Evolutionary conservation across 352 stramenopile genomes (phyloP).

Genomic region (Hyaloperonospora arabidopsidis): DNA sequence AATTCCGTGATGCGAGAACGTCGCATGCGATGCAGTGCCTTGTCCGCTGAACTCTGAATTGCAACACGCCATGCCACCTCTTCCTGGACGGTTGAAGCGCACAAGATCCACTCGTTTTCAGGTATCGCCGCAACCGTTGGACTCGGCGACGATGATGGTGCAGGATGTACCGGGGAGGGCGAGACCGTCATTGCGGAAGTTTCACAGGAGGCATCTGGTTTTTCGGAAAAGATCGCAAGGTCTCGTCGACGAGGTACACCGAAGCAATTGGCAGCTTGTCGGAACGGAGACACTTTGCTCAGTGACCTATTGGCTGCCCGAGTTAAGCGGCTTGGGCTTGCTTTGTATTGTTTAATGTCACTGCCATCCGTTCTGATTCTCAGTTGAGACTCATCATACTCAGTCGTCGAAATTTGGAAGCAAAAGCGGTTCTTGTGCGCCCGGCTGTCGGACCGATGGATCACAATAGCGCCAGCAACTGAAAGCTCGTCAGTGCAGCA

Average conservation of each 20-base stretch:
- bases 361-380: slow-evolving; percentile 8
- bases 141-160: slow-evolving; percentile 11
- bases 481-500: slow-evolving; percentile 58
- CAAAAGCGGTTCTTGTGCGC: slow-evolving; percentile 67
- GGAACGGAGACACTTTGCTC: slow-evolving; percentile 56
- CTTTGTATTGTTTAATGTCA: slow-evolving; percentile 14
- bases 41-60: slow-evolving; percentile 62
- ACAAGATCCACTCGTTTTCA: slow-evolving; percentile 65
- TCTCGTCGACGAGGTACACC: slow-evolving; percentile 33
- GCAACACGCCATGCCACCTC: slow-evolving; percentile 57
- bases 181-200: slow-evolving; percentile 4
- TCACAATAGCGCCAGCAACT: slow-evolving; percentile 71
- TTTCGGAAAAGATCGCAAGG: slow-evolving; percentile 5
- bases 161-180: slow-evolving; percentile 6
- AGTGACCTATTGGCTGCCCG: slow-evolving; percentile 20
- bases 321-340: slow-evolving; percentile 18
- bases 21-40: slow-evolving; percentile 48
- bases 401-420: slow-evolving; percentile 71
- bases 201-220: slow-evolving; percentile 1
- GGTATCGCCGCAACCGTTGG: slow-evolving; percentile 15
- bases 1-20: slow-evolving; percentile 58
- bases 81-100: slow-evolving; percentile 50
- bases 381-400: slow-evolving; percentile 28
- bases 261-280: slow-evolving; percentile 51
- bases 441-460: slow-evolving; percentile 63